These are phyloP conservation scores for Pharnaceum exiguum DNA, from an alignment of 148 eudicot genomes.

Conservation along the genomic window DNA sequence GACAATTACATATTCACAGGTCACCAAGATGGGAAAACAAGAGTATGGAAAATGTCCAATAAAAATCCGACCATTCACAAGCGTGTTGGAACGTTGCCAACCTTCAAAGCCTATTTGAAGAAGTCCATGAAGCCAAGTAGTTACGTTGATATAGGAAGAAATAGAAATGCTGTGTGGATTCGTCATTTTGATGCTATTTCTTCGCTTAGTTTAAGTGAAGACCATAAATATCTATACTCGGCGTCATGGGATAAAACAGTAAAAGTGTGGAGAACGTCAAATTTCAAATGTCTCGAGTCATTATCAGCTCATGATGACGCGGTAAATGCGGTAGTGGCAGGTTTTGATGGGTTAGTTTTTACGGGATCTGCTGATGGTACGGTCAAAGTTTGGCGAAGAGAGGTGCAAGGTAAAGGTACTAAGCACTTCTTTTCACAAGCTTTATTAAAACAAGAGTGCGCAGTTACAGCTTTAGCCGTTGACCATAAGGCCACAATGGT, in stretches of 20 bases:
- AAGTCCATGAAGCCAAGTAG: slow-evolving; percentile 54
- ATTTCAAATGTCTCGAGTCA: slow-evolving; percentile 70
- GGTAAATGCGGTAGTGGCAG: slow-evolving; percentile 62
- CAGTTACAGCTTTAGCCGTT: slow-evolving; percentile 59
- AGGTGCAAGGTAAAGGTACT: slow-evolving; percentile 69
- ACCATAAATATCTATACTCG: slow-evolving; percentile 44
- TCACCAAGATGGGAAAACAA: slow-evolving; percentile 76
- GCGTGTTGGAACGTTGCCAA: slow-evolving; percentile 60
- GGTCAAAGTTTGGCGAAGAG: slow-evolving; percentile 66
- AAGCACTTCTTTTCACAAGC: slow-evolving; percentile 65
- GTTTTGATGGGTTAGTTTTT: slow-evolving; percentile 60
- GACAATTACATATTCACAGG: slow-evolving; percentile 67
- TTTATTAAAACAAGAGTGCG: slow-evolving; percentile 63
- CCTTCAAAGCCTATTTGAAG: slow-evolving; percentile 51
- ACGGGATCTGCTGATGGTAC: slow-evolving; percentile 73
- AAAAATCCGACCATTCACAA: slow-evolving; percentile 54
- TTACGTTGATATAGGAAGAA: slow-evolving; percentile 42
- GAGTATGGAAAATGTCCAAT: slow-evolving; percentile 62
- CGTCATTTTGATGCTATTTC: slow-evolving; percentile 69
- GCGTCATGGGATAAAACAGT: slow-evolving; percentile 72
- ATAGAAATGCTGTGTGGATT: slow-evolving; percentile 44
- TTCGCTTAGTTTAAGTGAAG: slow-evolving; percentile 62
- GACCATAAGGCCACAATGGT: slow-evolving; percentile 32
- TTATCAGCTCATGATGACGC: slow-evolving; percentile 72
- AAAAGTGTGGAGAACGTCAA: slow-evolving; percentile 58